A percentile compares a stretch with the other conserved stretches of the same genome.
Evolutionary conservation across 805 yeast genomes (phyloP).

Genomic region (Kluyveromyces lactis): DNA sequence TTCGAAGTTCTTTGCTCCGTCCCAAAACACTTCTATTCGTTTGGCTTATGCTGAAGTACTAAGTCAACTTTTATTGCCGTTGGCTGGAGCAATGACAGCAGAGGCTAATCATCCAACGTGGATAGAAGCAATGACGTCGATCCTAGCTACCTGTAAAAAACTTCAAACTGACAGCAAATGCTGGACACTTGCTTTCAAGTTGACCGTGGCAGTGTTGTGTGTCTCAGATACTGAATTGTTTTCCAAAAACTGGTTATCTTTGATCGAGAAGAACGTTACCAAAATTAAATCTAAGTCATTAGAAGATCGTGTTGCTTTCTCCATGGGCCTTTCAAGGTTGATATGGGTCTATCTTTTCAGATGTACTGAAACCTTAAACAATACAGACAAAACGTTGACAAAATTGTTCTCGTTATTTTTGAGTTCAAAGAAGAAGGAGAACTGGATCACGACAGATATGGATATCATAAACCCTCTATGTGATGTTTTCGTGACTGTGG

Average conservation of each 20-base stretch:
- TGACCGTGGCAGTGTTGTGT: slow-evolving; percentile 66
- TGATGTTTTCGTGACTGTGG: slow-evolving; percentile 68
- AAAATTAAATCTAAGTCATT: slow-evolving; percentile 58
- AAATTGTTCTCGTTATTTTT: slow-evolving; percentile 49
- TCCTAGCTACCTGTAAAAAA: slow-evolving; percentile 43
- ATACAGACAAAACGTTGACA: slow-evolving; percentile 74
- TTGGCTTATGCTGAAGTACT: slow-evolving; percentile 82
- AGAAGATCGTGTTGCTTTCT: slow-evolving; percentile 43
- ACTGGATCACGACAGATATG: slow-evolving; percentile 66
- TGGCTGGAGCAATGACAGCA: slow-evolving; percentile 82
- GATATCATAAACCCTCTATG: slow-evolving; percentile 56
- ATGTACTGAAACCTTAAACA: slow-evolving; percentile 80
- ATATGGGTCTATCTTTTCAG: slow-evolving; percentile 87
- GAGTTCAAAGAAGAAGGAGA: slow-evolving; percentile 51
- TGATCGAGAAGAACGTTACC: slow-evolving; percentile 54
- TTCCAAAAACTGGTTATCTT: slow-evolving; percentile 56
- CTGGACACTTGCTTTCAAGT: slow-evolving; percentile 62
- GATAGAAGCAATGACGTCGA: slow-evolving; percentile 68
- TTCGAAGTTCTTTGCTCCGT: slow-evolving; percentile 67
- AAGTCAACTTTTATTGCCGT: slow-evolving; percentile 62
- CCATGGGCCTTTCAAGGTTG: slow-evolving; percentile 62
- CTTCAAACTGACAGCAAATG: slow-evolving; percentile 38
- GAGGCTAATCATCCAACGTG: slow-evolving; percentile 95
- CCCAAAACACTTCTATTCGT: slow-evolving; percentile 57
- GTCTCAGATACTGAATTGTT: slow-evolving; percentile 77